Evolutionary conservation across 2,329 filamentous ascomycete species (phyloP), one percentile per base, ranked within the genome.

Genomic region (Calcarisporium arbuscula): DNA sequence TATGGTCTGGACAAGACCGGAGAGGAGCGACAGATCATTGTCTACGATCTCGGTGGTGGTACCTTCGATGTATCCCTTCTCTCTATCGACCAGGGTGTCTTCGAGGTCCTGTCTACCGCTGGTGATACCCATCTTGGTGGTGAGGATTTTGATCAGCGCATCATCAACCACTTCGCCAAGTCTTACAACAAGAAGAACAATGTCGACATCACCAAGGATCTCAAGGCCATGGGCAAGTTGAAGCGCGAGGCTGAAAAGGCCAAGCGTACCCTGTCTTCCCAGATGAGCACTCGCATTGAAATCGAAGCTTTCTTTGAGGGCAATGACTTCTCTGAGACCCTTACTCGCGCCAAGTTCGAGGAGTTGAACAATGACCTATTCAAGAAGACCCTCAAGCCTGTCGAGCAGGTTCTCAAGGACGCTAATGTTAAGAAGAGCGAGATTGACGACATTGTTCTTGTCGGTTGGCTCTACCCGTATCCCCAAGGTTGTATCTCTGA

Each of bases 201-300:
- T 52, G 87, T 94, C 50, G 88, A 98, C 53, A 78, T 96, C 60
- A 85, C 81, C 69, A 94, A 94, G 75, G 88, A 96, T 60, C 70
- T 82, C 48, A 95, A 95, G 85, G 83, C 90, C 49, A 96, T 96
- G 89, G 87, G 89, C 71, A 98, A 96, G 74, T 80, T 98, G 53
- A 96, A 96, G 86, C 89, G 92, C 55, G 92, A 96, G 68, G 90
- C 92, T 52, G 92, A 98, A 69, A 95, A 95, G 81, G 92, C 92
- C 69, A 98, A 98, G 85, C 86, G 92, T 59, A 94, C 89, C 52
- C 82, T 98, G 38, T 95, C 85, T 57, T 92, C 86, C 49, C 87
- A 94, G 72, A 89, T 87, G 81, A 88, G 84, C 48, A 86, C 86
- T 49, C 85, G 86, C 52, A 88, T 95, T 51, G 92, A 96, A 71